Evolutionary conservation across 192 early-diverging fungal species (phyloP), one percentile per base, ranked within the genome.

Genomic region (Backusella morwellensis): DNA sequence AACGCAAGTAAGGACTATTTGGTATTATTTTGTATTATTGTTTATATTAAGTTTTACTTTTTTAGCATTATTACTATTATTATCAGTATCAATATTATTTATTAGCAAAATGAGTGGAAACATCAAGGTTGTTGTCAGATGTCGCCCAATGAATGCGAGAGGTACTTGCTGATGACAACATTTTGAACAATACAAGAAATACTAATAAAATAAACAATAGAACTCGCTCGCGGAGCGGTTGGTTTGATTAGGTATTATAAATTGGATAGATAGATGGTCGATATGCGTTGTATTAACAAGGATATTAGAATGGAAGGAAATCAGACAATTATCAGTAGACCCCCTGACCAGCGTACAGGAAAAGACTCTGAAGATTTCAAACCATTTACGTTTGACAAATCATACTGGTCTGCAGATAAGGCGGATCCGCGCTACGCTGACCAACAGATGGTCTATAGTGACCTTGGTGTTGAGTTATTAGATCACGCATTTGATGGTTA

Each of bases 401-500:
- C 92, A n/a, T 97, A 94, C 84, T 95, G 94, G 94, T 92, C 94
- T 1, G 93, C 85, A 21, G 91, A 92, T 81, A 86, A 88, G 34
- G 84, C 44, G 38, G 88, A 89, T 56, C 76, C 89, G 1, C 74
- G 82, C 38, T 92, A 89, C 73, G 95, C 95, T 54, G 88, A 89
- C 70, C 96, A 97, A 75, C 77, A 90, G 74, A 82, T 73, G 1
- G 88, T 98, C 29, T 98, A 94, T 80, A 85, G 87, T 36, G 91
- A 92, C 42, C 86, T 96, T 21, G 95, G 95, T 7, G 82, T 82
- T 35, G 90, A 94, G 14, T 78, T 98, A 23, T 85, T 97, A 4
- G 89, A 93, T 67, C 96, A 97, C 76, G 92, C 96, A 3, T 91
- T 98, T 67, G 87, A 87, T 19, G 97, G 97, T 32, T 98, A 96